Conservation (phyloP, 495 filamentous ascomycete species). For the Penicillium malachiteum region DNA sequence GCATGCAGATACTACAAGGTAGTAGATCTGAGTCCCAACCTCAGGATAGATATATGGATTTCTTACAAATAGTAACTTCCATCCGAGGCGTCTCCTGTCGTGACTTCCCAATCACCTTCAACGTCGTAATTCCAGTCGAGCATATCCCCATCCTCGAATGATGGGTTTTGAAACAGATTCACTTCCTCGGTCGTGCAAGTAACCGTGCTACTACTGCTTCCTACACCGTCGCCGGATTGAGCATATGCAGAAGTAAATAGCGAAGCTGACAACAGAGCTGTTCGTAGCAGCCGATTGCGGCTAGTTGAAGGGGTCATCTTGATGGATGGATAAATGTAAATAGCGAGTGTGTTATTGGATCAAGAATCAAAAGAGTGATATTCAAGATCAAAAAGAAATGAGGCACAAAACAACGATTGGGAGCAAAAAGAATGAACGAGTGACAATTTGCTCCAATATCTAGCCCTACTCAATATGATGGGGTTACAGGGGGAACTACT, state of each 20-base stretch:
- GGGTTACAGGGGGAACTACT: background rate
- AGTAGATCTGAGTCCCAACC: too few species aligned
- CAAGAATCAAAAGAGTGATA: background rate
- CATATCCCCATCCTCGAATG: background rate
- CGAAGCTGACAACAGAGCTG: background rate
- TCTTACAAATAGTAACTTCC: conserved; percentile 1
- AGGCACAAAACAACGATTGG: background rate
- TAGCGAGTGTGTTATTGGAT: background rate
- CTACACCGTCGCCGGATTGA: too few species aligned
- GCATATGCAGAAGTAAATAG: conserved; percentile 1
- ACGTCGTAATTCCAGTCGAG: background rate
- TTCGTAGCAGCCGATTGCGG: background rate
- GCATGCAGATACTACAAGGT: too few species aligned
- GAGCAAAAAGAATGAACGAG: background rate
- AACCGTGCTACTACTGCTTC: background rate
- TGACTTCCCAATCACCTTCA: background rate
- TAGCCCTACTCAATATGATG: background rate
- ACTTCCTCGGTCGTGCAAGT: background rate
- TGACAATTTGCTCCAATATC: background rate
- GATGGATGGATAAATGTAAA: background rate
- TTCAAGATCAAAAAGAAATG: background rate
- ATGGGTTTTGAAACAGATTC: background rate
- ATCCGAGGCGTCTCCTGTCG: background rate
- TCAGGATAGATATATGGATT: too few species aligned
- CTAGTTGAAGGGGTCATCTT: background rate